Percentiles rank a stretch among this genome's conserved stretches.
Evolutionary conservation across 768 basidiomycete genomes (phyloP).

Genomic region (Phylloporus sp.): DNA sequence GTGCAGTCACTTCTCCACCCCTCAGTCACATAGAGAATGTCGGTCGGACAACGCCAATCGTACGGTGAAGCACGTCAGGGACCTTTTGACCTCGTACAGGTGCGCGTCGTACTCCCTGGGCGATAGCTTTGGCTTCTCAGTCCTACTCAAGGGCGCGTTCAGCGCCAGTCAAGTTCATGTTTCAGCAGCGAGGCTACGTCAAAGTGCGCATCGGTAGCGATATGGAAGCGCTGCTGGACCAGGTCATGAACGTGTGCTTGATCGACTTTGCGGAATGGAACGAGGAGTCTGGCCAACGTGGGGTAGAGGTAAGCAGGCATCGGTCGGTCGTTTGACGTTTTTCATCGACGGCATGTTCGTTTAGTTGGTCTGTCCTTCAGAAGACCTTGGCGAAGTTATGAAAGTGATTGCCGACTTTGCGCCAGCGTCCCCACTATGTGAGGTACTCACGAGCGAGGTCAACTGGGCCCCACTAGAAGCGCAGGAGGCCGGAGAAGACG

Average conservation of each 20-base stretch:
- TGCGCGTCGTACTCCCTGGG: constrained; percentile 21
- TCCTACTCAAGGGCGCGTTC: constrained; percentile 46
- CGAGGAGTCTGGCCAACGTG: constrained; percentile 31
- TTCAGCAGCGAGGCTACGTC: constrained; percentile 51
- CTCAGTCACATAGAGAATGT: constrained; percentile 42
- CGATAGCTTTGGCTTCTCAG: background rate
- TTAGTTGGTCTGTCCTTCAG: constrained; percentile 45
- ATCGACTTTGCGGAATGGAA: constrained; percentile 42
- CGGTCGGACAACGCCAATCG: constrained; percentile 62
- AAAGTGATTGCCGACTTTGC: constrained; percentile 27
- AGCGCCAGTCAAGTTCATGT: constrained; percentile 63
- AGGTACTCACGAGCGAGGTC: constrained; percentile 47
- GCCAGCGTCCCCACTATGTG: constrained; percentile 27
- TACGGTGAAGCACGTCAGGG: constrained; percentile 52
- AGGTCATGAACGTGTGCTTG: constrained; percentile 36
- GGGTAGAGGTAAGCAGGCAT: constrained; percentile 30
- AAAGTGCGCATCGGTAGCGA: constrained; percentile 37
- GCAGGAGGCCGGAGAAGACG: constrained; percentile 34
- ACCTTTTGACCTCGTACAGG: constrained; percentile 46
- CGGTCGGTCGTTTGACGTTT: background rate
- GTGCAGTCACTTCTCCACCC: constrained; percentile 9
- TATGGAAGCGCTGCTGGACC: constrained; percentile 35
- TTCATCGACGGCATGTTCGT: background rate
- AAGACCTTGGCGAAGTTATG: constrained; percentile 36
- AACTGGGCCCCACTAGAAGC: constrained; percentile 50